These are phyloP conservation scores for Agrostemma githago DNA, from an alignment of 148 eudicot genomes.

Conservation along the genomic window DNA sequence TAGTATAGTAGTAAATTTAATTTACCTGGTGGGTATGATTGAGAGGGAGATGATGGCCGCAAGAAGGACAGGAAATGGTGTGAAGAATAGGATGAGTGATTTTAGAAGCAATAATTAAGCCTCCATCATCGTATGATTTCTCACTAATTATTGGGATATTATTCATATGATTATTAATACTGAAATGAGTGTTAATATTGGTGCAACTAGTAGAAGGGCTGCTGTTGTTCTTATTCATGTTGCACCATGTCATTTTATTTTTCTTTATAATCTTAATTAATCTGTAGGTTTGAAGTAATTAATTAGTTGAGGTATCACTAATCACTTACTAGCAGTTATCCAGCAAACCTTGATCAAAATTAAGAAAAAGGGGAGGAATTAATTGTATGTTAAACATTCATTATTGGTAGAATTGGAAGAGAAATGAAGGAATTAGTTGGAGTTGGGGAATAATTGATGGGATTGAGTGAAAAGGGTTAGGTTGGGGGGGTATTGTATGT, in stretches of 20 bases:
- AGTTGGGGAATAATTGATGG: neutral
- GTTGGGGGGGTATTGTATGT: neutral
- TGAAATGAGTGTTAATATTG: neutral
- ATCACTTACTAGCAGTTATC: too few species aligned
- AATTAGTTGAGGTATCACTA: too few species aligned
- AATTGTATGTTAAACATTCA: too few species aligned
- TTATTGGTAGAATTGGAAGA: neutral
- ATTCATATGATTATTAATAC: neutral
- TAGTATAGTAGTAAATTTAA: too few species aligned
- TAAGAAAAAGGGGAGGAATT: too few species aligned
- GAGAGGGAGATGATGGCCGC: constrained; percentile 57
- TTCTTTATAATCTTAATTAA: too few species aligned
- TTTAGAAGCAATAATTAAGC: neutral
- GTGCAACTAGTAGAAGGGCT: constrained; percentile 19
- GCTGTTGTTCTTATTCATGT: constrained; percentile 11
- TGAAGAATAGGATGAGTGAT: constrained; percentile 17
- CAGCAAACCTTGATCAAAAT: too few species aligned
- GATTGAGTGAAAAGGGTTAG: neutral
- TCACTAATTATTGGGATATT: constrained; percentile 21
- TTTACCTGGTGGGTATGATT: constrained; percentile 1
- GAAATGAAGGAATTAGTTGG: neutral
- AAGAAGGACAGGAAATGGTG: constrained; percentile 65
- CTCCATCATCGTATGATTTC: neutral
- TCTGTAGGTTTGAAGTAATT: neutral
- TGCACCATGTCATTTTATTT: constrained; percentile 51